phyloP scores from a whole-genome alignment of 1,284 basidiomycete genomes.

The Rugiboletus extremiorientalis region DNA sequence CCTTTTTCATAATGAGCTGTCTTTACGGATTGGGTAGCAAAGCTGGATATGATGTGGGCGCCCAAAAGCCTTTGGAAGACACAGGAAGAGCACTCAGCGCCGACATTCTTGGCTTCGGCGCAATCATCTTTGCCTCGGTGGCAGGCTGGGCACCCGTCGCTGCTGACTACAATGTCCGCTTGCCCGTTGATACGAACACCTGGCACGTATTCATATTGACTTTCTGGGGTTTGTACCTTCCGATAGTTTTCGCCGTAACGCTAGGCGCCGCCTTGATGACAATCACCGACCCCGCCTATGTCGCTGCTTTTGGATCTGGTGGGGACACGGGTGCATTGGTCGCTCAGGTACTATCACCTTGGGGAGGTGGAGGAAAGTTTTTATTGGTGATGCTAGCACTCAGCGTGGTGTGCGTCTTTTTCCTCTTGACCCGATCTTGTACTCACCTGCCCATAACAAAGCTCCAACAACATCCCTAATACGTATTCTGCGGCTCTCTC shows the following conservation, averaged over 20 bases:
- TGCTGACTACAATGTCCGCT: constrained; percentile 56
- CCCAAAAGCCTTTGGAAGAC: constrained; percentile 47
- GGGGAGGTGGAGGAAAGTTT: constrained; percentile 57
- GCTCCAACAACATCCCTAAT: constrained; percentile 60
- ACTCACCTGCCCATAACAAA: constrained; percentile 15
- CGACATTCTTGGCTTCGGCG: constrained; percentile 56
- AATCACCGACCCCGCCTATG: constrained; percentile 51
- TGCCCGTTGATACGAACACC: constrained; percentile 46
- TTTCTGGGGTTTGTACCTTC: constrained; percentile 58
- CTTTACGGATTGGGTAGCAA: constrained; percentile 54
- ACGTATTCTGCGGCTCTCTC: constrained; percentile 58
- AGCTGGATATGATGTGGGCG: constrained; percentile 48
- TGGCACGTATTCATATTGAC: constrained; percentile 54
- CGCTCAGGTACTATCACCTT: constrained; percentile 43
- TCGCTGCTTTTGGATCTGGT: constrained; percentile 45
- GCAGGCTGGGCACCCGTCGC: constrained; percentile 52
- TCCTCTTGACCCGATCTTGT: neutral
- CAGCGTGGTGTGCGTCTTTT: constrained; percentile 43
- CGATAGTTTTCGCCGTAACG: constrained; percentile 53
- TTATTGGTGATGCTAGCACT: constrained; percentile 58
- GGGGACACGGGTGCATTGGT: constrained; percentile 49
- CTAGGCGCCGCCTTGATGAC: constrained; percentile 59
- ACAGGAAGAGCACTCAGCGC: constrained; percentile 44
- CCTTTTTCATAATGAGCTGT: constrained; percentile 55
- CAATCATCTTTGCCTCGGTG: constrained; percentile 56